These are phyloP conservation scores for Clohesyomyces aquaticus DNA, from an alignment of 495 filamentous ascomycete genomes.

Conservation along the genomic window DNA sequence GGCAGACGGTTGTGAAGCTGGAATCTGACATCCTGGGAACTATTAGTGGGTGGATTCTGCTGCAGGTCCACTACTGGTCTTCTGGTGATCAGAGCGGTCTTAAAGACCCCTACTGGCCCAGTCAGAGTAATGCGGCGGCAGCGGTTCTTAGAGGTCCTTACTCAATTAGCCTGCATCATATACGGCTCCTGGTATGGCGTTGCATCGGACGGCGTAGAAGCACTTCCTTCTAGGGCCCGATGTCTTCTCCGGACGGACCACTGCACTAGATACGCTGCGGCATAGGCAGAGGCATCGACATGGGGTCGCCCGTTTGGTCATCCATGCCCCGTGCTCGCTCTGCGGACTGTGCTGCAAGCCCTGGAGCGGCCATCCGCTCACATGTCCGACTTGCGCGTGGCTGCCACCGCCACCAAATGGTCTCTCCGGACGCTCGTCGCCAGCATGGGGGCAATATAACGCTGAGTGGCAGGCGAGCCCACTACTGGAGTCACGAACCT, in stretches of 20 bases:
- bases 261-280: slow-evolving; percentile 9
- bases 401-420: slow-evolving; percentile 20
- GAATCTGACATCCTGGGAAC: slow-evolving; percentile 12
- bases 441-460: slow-evolving; percentile 32
- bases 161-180: slow-evolving; percentile 32
- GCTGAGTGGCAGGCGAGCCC: slow-evolving; percentile 7
- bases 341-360: slow-evolving; percentile 9
- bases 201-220: not conserved
- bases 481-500: slow-evolving; percentile 28
- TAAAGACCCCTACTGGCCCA: slow-evolving; percentile 16
- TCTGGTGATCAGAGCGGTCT: slow-evolving; percentile 15
- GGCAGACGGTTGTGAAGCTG: slow-evolving; percentile 2
- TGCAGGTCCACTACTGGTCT: slow-evolving; percentile 32
- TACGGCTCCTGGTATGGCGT: not conserved
- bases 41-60: slow-evolving; percentile 21
- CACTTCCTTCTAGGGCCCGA: slow-evolving; percentile 8
- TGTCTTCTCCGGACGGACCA: slow-evolving; percentile 10
- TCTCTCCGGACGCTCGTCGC: slow-evolving; percentile 11
- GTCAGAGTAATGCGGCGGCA: slow-evolving; percentile 9
- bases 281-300: no score
- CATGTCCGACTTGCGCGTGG: slow-evolving; percentile 11
- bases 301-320: no score
- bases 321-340: slow-evolving; percentile 14
- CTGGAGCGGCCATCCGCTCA: slow-evolving; percentile 15
- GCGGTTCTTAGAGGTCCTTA: slow-evolving; percentile 15